Evolutionary conservation across 2,329 filamentous ascomycete species (phyloP).

Genomic region (Fusarium burgessii): DNA sequence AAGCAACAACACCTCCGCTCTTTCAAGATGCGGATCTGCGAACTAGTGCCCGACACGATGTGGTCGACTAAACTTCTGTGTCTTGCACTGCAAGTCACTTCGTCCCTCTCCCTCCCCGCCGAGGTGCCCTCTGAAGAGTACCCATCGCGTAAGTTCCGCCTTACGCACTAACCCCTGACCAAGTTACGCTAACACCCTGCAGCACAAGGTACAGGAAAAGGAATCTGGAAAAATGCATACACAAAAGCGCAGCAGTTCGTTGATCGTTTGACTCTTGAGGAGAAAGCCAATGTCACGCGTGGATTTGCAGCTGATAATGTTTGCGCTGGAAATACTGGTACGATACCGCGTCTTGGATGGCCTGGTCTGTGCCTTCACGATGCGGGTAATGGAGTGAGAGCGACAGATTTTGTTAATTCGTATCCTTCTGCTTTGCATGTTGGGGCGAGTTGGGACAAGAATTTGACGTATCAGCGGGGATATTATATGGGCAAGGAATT

Average conservation of each 20-base stretch:
- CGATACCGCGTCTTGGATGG: constrained; percentile 59
- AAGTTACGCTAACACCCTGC: constrained; percentile 8
- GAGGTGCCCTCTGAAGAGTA: background rate
- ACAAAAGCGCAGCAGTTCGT: constrained; percentile 68
- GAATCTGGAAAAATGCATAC: constrained; percentile 69
- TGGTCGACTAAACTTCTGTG: constrained; percentile 7
- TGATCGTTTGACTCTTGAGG: constrained; percentile 72
- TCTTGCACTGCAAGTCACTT: constrained; percentile 17
- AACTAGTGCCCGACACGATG: background rate
- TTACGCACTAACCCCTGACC: constrained; percentile 5
- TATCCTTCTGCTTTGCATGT: constrained; percentile 62
- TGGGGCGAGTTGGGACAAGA: constrained; percentile 66
- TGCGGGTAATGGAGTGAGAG: constrained; percentile 62
- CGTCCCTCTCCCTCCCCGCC: background rate
- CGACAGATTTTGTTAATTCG: constrained; percentile 61
- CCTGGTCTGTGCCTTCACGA: constrained; percentile 63
- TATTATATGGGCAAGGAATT: constrained; percentile 69
- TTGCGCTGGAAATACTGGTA: constrained; percentile 62
- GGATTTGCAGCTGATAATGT: constrained; percentile 65
- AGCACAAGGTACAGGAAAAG: constrained; percentile 39
- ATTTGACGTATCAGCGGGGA: constrained; percentile 63
- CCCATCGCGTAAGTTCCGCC: constrained; percentile 33
- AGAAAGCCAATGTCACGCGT: constrained; percentile 68
- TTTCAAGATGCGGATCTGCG: background rate
- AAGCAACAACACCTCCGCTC: background rate